Base-by-base conservation (phyloP, 495 filamentous ascomycete species). In the Penicillium coffeae region DNA sequence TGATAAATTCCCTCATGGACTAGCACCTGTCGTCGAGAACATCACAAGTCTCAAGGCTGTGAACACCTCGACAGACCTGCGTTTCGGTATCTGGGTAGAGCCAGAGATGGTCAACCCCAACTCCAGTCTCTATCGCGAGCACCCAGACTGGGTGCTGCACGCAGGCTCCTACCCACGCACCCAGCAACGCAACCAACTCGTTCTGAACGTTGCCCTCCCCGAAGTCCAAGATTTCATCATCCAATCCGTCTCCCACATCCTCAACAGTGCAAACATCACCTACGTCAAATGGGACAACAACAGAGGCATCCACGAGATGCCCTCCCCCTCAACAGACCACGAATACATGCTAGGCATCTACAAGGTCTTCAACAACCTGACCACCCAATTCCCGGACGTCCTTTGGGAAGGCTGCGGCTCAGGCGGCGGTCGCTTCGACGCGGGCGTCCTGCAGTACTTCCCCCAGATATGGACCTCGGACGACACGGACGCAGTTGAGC, bases 231-330 rank as follows among this genome's bases (percentile, higher is more conserved):
- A 78, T 2, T 78, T 71, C 51, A 74, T 82, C 50, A 80, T 82
- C 46, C 46, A 64, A 8, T 55, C 65, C 9, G 59, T 82, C 16
- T 65, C 74, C 13, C 56, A 60, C 25, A 55, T 82, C 9, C 66
- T 82, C 19, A 58, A 68, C 47, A 72, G 66, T 8, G 73, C 74
- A 0, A 53, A 72, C 18, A 79, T 82, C 38, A 37, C 52, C 21
- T 82, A 80, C 44, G 66, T 82, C 45, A 82, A 82, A 45, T 82
- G 77, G 78, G 78, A 82, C 32, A 76, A 80, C 59, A 82, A 82
- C 54, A 63, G 78, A 8, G 75, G 71, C 1, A 76, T 78, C 22
- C 70, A 79, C 45, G 76, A 82, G 56, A 64, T 67, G 25, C 52
- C 75, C 16, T 74, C 70, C 0, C 76, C 77, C 0, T 58, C 66